Conservation (phyloP, 1,139 yeast genomes). For the Saccharomycopsis hybrid region DNA sequence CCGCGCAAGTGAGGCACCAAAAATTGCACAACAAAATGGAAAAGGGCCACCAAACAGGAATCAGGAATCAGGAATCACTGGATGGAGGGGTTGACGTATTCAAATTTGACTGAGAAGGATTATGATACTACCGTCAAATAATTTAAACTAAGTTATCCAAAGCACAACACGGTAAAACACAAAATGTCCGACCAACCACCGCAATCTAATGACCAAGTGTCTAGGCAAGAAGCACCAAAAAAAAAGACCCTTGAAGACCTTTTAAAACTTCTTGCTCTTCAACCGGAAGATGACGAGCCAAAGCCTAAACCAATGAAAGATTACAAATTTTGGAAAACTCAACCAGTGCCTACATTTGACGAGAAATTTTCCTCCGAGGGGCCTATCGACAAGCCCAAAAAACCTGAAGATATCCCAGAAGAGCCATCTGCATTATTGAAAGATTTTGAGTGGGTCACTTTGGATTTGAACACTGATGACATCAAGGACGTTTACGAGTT, state of each 20-base stretch:
- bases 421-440: conserved; percentile 63
- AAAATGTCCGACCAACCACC: no score
- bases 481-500: conserved; percentile 71
- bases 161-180: no score
- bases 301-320: conserved; percentile 77
- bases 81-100: no score
- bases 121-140: no score
- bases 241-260: conserved; percentile 34
- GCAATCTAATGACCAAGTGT: no score
- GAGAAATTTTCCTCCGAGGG: conserved; percentile 56
- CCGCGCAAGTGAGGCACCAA: no score
- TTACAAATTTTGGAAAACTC: conserved; percentile 97
- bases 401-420: conserved; percentile 64
- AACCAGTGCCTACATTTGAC: conserved; percentile 81
- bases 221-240: no score
- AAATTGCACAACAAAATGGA: no score
- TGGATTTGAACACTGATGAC: conserved; percentile 54
- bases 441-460: conserved; percentile 84
- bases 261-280: conserved; percentile 33
- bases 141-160: no score
- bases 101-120: no score
- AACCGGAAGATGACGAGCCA: conserved; percentile 21
- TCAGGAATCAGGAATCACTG: no score
- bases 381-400: conserved; percentile 65
- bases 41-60: no score